Evolutionary conservation across 345 rosid genomes (phyloP).

Genomic region (Eucalyptus regnans): DNA sequence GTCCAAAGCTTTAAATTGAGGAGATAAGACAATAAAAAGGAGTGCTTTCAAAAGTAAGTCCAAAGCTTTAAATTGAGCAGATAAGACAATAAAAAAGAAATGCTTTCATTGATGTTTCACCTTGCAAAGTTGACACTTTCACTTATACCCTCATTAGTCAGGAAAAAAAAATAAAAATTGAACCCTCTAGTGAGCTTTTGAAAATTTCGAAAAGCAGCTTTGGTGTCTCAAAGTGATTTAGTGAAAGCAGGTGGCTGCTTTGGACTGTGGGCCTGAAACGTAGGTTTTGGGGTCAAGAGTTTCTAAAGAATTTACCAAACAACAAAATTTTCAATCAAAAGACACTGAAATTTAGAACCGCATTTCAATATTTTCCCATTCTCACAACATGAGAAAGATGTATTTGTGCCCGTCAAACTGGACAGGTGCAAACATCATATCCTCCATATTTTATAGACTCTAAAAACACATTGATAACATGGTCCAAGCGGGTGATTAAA

Average conservation of each 20-base stretch:
- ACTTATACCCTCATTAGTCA: not conserved
- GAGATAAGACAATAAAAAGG: not conserved
- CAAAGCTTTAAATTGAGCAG: not conserved
- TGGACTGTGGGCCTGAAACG: not conserved
- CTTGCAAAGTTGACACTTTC: not conserved
- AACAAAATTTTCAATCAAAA: not conserved
- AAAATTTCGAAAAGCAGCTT: not conserved
- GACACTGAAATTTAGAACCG: not conserved
- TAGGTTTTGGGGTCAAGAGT: not conserved
- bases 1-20: not conserved
- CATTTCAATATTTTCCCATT: not conserved
- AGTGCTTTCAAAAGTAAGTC: not conserved
- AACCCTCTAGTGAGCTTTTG: not conserved
- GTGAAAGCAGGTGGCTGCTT: not conserved
- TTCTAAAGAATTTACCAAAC: not conserved
- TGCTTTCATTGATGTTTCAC: not conserved
- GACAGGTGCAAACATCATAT: not conserved
- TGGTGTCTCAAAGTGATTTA: not conserved
- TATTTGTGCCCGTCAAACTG: not conserved
- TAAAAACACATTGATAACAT: not conserved
- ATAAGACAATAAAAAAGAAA: not conserved
- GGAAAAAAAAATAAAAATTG: not conserved
- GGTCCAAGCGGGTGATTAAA: not conserved
- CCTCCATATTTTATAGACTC: not conserved
- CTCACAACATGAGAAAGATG: not conserved